Percentiles rank a stretch among this genome's conserved stretches.
These are phyloP conservation scores for Rheum nobile DNA, from an alignment of 148 eudicot species.

Conservation along the genomic window DNA sequence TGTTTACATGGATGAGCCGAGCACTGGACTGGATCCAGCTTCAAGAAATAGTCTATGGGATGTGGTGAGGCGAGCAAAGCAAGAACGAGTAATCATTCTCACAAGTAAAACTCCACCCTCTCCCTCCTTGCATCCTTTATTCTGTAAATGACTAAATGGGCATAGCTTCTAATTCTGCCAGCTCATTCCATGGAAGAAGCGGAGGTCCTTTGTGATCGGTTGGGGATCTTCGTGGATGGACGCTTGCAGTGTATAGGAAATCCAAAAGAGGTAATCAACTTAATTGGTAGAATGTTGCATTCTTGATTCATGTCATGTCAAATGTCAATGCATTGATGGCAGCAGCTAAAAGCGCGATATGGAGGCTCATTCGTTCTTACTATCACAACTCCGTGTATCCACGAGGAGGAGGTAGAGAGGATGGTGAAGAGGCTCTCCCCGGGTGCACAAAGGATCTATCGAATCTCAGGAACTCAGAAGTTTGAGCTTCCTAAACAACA, in stretches of 20 bases:
- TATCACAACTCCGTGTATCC: conserved; percentile 45
- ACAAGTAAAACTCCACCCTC: conserved; percentile 12
- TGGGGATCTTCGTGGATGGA: conserved; percentile 27
- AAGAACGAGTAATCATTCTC: conserved; percentile 13
- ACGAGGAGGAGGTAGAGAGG: conserved; percentile 49
- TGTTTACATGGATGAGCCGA: conserved; percentile 81
- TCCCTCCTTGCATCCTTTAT: too few relatives aligned
- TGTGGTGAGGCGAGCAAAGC: conserved; percentile 14
- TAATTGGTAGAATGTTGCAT: neutral
- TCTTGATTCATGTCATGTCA: neutral
- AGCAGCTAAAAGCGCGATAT: conserved; percentile 68
- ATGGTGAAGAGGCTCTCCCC: conserved; percentile 35
- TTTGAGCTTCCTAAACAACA: conserved; percentile 69
- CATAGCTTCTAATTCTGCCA: neutral
- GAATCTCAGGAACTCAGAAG: conserved; percentile 62
- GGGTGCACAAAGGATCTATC: conserved; percentile 60
- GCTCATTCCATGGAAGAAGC: conserved; percentile 37
- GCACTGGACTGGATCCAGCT: conserved; percentile 81
- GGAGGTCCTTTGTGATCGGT: conserved; percentile 29
- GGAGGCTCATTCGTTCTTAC: conserved; percentile 76
- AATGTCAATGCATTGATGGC: neutral
- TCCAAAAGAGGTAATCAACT: conserved; percentile 28
- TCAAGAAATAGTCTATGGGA: conserved; percentile 70
- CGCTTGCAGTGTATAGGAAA: conserved; percentile 27
- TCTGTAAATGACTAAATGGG: neutral